A percentile compares a stretch with the other conserved stretches of the same genome.
Conservation (phyloP, 2,329 filamentous ascomycete genomes). For the Lithohypha guttulata region DNA sequence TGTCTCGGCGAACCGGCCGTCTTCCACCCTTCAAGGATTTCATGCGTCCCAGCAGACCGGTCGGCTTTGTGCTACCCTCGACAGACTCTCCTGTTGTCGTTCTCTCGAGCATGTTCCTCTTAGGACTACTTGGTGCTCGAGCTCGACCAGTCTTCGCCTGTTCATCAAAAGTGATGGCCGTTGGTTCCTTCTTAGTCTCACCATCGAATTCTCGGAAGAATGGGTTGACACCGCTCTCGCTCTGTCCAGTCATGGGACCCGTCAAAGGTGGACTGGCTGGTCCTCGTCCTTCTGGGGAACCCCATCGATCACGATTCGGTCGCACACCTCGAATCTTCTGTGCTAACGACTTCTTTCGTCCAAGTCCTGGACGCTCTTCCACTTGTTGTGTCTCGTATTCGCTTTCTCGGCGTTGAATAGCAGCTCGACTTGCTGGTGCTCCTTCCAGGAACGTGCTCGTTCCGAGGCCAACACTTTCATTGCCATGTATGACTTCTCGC, state of each 20-base stretch:
- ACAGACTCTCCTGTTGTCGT: slow-evolving; percentile 57
- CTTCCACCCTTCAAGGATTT: slow-evolving; percentile 33
- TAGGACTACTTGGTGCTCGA: slow-evolving; percentile 50
- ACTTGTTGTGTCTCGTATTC: slow-evolving; percentile 49
- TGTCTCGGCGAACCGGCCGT: slow-evolving; percentile 7
- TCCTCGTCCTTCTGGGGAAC: slow-evolving; percentile 40
- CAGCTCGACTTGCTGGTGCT: slow-evolving; percentile 70
- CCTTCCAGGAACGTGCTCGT: slow-evolving; percentile 95
- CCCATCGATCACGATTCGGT: slow-evolving; percentile 49
- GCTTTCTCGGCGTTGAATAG: slow-evolving; percentile 64
- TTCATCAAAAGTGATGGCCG: slow-evolving; percentile 45
- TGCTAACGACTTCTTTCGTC: slow-evolving; percentile 88
- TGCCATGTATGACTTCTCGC: slow-evolving; percentile 67
- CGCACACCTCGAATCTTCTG: slow-evolving; percentile 71
- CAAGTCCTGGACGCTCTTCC: slow-evolving; percentile 47
- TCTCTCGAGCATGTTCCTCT: slow-evolving; percentile 31
- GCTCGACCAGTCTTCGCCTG: slow-evolving; percentile 26
- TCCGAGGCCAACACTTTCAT: slow-evolving; percentile 72
- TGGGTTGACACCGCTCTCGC: slow-evolving; percentile 52
- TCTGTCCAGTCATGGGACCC: slow-evolving; percentile 27
- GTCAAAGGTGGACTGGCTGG: slow-evolving; percentile 13
- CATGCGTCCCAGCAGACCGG: slow-evolving; percentile 10
- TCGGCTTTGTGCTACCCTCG: slow-evolving; percentile 14
- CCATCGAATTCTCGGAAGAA: slow-evolving; percentile 73
- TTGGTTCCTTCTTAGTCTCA: slow-evolving; percentile 54